Evolutionary conservation across 495 filamentous ascomycete species (phyloP).

Genomic region (Penicillium bialowiezense): DNA sequence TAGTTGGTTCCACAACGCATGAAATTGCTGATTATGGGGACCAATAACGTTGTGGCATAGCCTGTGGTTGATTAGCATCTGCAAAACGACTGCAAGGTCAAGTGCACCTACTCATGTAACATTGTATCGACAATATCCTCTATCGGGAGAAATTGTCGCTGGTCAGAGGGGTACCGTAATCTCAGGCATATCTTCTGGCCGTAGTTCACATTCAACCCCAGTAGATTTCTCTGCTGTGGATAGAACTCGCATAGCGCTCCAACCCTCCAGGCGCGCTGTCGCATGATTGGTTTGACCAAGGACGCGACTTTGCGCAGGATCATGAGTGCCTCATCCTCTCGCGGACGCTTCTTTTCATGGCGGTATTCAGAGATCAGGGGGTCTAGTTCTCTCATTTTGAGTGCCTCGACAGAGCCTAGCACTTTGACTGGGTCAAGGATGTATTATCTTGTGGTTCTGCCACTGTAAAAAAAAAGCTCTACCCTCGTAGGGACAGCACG

Average conservation of each 20-base stretch:
- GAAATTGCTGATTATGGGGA: slow-evolving; percentile 79
- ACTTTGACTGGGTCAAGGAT: neutral
- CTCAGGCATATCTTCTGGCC: slow-evolving; percentile 82
- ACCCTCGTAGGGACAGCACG: slow-evolving; percentile 2
- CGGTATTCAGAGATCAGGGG: slow-evolving; percentile 71
- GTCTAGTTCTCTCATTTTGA: slow-evolving; percentile 63
- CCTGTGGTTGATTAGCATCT: slow-evolving; percentile 25
- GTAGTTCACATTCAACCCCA: slow-evolving; percentile 76
- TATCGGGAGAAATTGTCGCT: slow-evolving; percentile 72
- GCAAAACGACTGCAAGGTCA: neutral
- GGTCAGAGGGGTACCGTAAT: slow-evolving; percentile 73
- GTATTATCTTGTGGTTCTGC: neutral
- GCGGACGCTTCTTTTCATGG: slow-evolving; percentile 70
- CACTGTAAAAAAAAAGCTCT: neutral
- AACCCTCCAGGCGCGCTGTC: slow-evolving; percentile 78
- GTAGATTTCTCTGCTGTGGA: slow-evolving; percentile 67
- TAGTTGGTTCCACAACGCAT: slow-evolving; percentile 83
- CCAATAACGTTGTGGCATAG: slow-evolving; percentile 84
- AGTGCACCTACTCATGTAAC: slow-evolving; percentile 72
- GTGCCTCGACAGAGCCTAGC: slow-evolving; percentile 7
- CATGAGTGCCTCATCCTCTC: slow-evolving; percentile 77
- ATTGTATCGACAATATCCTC: slow-evolving; percentile 86
- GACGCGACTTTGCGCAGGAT: slow-evolving; percentile 80
- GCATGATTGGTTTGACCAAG: slow-evolving; percentile 93
- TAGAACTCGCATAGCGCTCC: slow-evolving; percentile 81